Evolutionary conservation across 306 rosid species (phyloP).

Genomic region (Argentina anserina): DNA sequence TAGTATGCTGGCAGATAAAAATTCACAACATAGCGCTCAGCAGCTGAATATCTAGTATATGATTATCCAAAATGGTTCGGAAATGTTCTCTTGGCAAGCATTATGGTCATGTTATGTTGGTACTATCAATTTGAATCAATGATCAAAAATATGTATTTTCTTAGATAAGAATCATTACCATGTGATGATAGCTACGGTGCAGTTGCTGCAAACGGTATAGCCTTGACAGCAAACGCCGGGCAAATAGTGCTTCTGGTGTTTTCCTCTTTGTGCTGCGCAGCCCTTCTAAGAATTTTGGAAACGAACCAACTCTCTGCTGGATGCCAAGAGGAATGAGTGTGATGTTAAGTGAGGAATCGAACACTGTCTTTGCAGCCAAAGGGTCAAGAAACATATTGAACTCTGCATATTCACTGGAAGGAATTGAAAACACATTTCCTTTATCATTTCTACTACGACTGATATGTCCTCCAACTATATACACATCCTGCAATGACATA

Average conservation of each 20-base stretch:
- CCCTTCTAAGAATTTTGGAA: slow-evolving; percentile 29
- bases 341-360: slow-evolving; percentile 53
- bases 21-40: neutral
- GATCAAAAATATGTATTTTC: no score
- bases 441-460: slow-evolving; percentile 37
- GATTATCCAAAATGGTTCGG: neutral
- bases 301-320: slow-evolving; percentile 55
- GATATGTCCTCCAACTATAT: slow-evolving; percentile 78
- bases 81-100: neutral
- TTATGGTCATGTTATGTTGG: neutral
- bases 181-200: slow-evolving; percentile 60
- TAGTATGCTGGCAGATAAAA: neutral
- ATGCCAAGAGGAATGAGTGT: slow-evolving; percentile 65
- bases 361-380: slow-evolving; percentile 63
- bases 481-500: slow-evolving; percentile 56
- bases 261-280: slow-evolving; percentile 34
- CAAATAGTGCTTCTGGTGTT: slow-evolving; percentile 65
- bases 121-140: neutral
- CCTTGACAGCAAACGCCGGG: slow-evolving; percentile 39
- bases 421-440: slow-evolving; percentile 70
- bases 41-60: neutral
- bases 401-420: slow-evolving; percentile 74
- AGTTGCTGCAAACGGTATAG: slow-evolving; percentile 45
- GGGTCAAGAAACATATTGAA: slow-evolving; percentile 91
- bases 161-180: slow-evolving; percentile 42